These are phyloP conservation scores for Xylariaceae sp. DNA, from an alignment of 2,329 filamentous ascomycete genomes.

Conservation along the genomic window DNA sequence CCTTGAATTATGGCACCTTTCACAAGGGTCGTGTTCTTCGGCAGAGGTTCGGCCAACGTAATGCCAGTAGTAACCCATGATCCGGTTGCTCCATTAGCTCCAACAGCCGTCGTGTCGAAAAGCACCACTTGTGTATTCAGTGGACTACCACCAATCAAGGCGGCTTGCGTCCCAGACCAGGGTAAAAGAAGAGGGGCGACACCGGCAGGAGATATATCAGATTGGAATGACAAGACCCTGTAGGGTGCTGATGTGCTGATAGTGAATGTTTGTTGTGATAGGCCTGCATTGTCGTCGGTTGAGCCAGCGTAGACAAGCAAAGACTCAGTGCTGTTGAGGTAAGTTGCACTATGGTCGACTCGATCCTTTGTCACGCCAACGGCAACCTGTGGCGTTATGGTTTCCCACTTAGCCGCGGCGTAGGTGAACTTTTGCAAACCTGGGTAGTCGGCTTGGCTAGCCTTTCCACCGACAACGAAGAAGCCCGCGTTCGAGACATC, in stretches of 20 bases:
- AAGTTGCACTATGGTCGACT: conserved; percentile 68
- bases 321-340: conserved; percentile 61
- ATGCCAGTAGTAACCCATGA: conserved; percentile 63
- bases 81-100: conserved; percentile 34
- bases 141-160: conserved; percentile 67
- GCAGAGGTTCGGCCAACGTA: conserved; percentile 54
- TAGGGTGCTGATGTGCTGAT: conserved; percentile 64
- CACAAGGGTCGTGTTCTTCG: conserved; percentile 50
- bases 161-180: conserved; percentile 65
- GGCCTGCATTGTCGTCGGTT: conserved; percentile 50
- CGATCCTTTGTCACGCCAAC: conserved; percentile 59
- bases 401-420: conserved; percentile 48
- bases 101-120: conserved; percentile 48
- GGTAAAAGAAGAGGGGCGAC: conserved; percentile 65
- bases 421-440: conserved; percentile 68
- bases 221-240: conserved; percentile 51
- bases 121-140: conserved; percentile 65
- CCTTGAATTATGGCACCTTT: conserved; percentile 63
- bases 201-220: conserved; percentile 54
- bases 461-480: conserved; percentile 74
- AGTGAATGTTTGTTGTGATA: conserved; percentile 70
- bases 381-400: conserved; percentile 37
- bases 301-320: conserved; percentile 79
- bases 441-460: conserved; percentile 51
- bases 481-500: conserved; percentile 57